Conservation (phyloP, 768 basidiomycete genomes). For the Kwoniella dejecticola region DNA sequence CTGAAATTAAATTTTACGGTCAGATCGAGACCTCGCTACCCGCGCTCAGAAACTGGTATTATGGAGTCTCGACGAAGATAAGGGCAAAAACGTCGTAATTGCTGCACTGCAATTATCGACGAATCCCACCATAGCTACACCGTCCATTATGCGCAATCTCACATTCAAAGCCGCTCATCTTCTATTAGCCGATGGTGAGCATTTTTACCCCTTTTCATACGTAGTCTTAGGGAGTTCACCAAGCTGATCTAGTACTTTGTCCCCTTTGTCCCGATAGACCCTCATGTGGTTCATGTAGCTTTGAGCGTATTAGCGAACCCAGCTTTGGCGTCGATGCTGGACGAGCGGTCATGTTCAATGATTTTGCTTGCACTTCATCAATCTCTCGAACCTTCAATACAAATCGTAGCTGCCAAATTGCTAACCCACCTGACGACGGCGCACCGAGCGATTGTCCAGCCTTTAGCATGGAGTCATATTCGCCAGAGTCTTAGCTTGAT, state of each 20-base stretch:
- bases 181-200: constrained; percentile 43
- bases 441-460: constrained; percentile 47
- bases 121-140: constrained; percentile 33
- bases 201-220: background rate
- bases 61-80: constrained; percentile 45
- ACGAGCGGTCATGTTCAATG: constrained; percentile 45
- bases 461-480: constrained; percentile 48
- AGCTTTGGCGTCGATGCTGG: constrained; percentile 37
- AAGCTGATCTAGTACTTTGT: background rate
- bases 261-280: constrained; percentile 17
- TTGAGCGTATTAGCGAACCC: constrained; percentile 42
- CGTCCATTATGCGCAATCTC: constrained; percentile 24
- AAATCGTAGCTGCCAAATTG: constrained; percentile 49
- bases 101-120: constrained; percentile 38
- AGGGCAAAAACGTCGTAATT: constrained; percentile 35
- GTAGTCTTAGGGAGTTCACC: background rate
- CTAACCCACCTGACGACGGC: constrained; percentile 44
- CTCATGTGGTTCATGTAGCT: constrained; percentile 44
- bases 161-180: constrained; percentile 46
- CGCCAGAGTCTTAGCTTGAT: constrained; percentile 43
- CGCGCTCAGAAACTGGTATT: constrained; percentile 38
- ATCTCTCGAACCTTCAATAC: constrained; percentile 42
- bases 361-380: constrained; percentile 48
- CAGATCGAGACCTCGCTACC: constrained; percentile 34
- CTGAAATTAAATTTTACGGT: too few species aligned